Percentiles rank a stretch among this genome's conserved stretches.
Conservation (phyloP, 2,329 filamentous ascomycete species). For the Bertia moriformis region DNA sequence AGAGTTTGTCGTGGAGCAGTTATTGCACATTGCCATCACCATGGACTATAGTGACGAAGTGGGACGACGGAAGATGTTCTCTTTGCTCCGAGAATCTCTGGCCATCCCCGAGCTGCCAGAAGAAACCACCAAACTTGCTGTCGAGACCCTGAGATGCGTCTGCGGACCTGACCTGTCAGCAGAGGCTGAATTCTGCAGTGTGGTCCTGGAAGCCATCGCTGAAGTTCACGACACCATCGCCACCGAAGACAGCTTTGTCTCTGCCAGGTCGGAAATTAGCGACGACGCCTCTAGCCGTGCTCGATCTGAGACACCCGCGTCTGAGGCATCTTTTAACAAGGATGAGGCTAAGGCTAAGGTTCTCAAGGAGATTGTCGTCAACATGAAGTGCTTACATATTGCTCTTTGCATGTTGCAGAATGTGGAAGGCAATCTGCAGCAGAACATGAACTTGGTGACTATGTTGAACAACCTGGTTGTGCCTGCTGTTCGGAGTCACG, state of each 20-base stretch:
- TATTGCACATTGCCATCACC: slow-evolving; percentile 80
- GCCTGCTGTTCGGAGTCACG: slow-evolving; percentile 82
- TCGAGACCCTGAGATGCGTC: slow-evolving; percentile 69
- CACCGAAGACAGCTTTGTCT: slow-evolving; percentile 83
- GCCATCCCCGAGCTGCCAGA: slow-evolving; percentile 80
- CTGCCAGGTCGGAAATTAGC: slow-evolving; percentile 73
- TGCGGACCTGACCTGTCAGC: slow-evolving; percentile 62
- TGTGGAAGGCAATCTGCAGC: slow-evolving; percentile 72
- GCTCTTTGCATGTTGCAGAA: slow-evolving; percentile 96
- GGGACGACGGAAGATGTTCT: slow-evolving; percentile 89
- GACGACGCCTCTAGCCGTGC: slow-evolving; percentile 36
- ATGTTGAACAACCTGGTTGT: slow-evolving; percentile 97
- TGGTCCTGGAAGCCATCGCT: slow-evolving; percentile 83
- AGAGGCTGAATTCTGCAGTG: slow-evolving; percentile 69
- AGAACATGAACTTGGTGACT: slow-evolving; percentile 82
- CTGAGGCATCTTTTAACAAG: slow-evolving; percentile 32
- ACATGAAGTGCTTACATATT: slow-evolving; percentile 96
- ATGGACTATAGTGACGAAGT: slow-evolving; percentile 97
- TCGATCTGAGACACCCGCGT: slow-evolving; percentile 19
- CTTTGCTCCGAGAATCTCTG: slow-evolving; percentile 70
- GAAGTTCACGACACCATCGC: slow-evolving; percentile 92
- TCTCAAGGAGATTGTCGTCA: slow-evolving; percentile 82
- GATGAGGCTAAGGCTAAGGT: slow-evolving; percentile 62
- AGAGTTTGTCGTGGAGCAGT: slow-evolving; percentile 89
- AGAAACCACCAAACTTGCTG: slow-evolving; percentile 75